Evolutionary conservation across 2,329 filamentous ascomycete species (phyloP).

Genomic region (Rhynchosporium secalis): DNA sequence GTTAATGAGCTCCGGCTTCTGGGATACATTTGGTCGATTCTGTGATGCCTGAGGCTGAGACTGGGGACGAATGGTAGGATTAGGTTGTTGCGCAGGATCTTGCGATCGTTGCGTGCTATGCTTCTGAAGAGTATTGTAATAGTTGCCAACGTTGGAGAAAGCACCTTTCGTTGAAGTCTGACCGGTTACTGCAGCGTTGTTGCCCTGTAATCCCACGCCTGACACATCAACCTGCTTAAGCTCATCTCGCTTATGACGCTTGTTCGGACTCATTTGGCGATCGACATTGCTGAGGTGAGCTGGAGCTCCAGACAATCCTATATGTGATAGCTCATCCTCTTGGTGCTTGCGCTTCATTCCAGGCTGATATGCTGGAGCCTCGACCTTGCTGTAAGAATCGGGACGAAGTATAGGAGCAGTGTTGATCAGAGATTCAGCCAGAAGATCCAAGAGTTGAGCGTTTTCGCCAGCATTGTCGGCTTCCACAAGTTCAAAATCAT

Average conservation of each 20-base stretch:
- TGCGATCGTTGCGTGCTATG: not conserved
- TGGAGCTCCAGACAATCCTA: not conserved
- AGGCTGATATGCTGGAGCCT: not conserved
- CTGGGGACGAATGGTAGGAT: not conserved
- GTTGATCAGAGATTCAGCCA: not conserved
- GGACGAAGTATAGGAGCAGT: not conserved
- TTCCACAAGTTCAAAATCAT: not conserved
- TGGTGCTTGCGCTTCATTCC: slow-evolving; percentile 1
- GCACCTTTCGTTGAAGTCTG: not conserved
- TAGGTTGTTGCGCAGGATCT: not conserved
- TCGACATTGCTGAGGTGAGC: not conserved
- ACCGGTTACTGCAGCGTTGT: not conserved
- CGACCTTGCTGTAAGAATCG: not conserved
- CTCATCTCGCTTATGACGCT: slow-evolving; percentile 1
- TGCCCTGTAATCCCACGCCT: not conserved
- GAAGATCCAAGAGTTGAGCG: not conserved
- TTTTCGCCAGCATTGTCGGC: not conserved
- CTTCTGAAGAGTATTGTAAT: not conserved
- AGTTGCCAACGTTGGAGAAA: not conserved
- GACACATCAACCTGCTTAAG: not conserved
- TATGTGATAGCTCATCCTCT: not conserved
- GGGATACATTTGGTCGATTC: too few species aligned
- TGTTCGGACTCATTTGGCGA: not conserved
- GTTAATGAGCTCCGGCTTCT: not conserved
- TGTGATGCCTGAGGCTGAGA: too few species aligned